A percentile compares a stretch with the other conserved stretches of the same genome.
phyloP scores from a whole-genome alignment of 2,329 filamentous ascomycete species.

The Elsinoe ampelina region DNA sequence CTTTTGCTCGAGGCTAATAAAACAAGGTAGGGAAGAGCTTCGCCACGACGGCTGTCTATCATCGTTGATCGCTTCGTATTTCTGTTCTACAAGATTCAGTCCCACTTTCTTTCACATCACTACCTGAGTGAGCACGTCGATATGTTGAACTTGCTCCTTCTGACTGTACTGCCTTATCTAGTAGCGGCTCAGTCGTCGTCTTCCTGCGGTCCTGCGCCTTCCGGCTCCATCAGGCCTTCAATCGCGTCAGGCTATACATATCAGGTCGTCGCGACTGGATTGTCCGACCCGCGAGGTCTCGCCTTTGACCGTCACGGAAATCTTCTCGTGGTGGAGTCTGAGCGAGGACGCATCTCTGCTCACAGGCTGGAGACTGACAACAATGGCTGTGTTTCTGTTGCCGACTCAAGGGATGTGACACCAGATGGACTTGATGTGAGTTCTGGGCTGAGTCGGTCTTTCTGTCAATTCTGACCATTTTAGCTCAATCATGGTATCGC shows the following conservation, averaged over 20 bases:
- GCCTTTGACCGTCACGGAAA: slow-evolving; percentile 39
- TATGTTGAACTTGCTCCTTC: neutral
- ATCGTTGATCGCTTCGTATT: neutral
- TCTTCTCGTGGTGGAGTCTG: slow-evolving; percentile 40
- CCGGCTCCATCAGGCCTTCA: slow-evolving; percentile 24
- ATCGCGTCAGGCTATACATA: slow-evolving; percentile 35
- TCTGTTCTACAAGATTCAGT: neutral
- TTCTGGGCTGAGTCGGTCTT: neutral
- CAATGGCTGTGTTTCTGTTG: slow-evolving; percentile 13
- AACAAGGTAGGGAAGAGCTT: neutral
- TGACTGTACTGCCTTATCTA: neutral
- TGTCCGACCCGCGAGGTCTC: slow-evolving; percentile 38
- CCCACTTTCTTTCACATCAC: neutral
- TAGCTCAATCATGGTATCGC: slow-evolving; percentile 44
- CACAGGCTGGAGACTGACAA: slow-evolving; percentile 25
- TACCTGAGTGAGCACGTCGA: neutral
- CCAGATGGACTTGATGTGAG: slow-evolving; percentile 7
- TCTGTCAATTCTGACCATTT: neutral
- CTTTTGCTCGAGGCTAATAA: slow-evolving; percentile 3
- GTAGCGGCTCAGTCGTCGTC: slow-evolving; percentile 3
- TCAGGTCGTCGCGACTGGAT: slow-evolving; percentile 37
- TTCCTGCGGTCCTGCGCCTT: slow-evolving; percentile 15
- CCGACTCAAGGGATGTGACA: slow-evolving; percentile 9
- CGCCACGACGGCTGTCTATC: neutral
- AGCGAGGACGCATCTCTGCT: slow-evolving; percentile 28